Conservation (phyloP, 441 rosid genomes). For the Erysimum cheiri region DNA sequence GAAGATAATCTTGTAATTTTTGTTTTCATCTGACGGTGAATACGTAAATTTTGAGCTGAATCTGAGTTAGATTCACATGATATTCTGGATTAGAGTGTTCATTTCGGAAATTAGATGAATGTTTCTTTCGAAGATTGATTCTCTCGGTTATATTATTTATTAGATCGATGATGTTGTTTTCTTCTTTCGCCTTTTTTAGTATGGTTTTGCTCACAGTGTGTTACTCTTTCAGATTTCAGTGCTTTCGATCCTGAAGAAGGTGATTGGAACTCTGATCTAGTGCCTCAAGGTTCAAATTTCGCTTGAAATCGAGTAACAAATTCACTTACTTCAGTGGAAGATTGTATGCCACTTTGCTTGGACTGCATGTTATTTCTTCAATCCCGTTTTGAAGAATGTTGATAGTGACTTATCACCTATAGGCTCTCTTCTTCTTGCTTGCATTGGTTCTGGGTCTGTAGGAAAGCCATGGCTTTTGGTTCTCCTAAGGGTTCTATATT, state of each 20-base stretch:
- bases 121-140: slow-evolving; percentile 4
- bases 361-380: slow-evolving; percentile 10
- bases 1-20: not conserved
- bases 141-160: not conserved
- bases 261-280: not conserved
- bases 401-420: slow-evolving; percentile 23
- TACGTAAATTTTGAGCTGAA: slow-evolving; percentile 25
- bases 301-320: not conserved
- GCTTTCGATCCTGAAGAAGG: slow-evolving; percentile 19
- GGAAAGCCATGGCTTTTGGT: slow-evolving; percentile 56
- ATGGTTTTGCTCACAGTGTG: not conserved
- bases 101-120: not conserved
- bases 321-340: slow-evolving; percentile 1
- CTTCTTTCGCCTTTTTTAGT: not conserved
- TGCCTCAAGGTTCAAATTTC: not conserved
- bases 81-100: not conserved
- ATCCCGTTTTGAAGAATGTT: slow-evolving; percentile 15
- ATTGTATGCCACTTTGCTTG: slow-evolving; percentile 20
- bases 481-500: slow-evolving; percentile 57
- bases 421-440: slow-evolving; percentile 21
- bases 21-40: not conserved
- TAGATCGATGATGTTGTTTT: slow-evolving; percentile 18
- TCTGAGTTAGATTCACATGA: slow-evolving; percentile 16
- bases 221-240: slow-evolving; percentile 25
- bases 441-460: not conserved